Percentiles rank a stretch among this genome's conserved stretches.
Conservation (phyloP, 192 early-diverging fungal species). For the Phycomyces nitens region DNA sequence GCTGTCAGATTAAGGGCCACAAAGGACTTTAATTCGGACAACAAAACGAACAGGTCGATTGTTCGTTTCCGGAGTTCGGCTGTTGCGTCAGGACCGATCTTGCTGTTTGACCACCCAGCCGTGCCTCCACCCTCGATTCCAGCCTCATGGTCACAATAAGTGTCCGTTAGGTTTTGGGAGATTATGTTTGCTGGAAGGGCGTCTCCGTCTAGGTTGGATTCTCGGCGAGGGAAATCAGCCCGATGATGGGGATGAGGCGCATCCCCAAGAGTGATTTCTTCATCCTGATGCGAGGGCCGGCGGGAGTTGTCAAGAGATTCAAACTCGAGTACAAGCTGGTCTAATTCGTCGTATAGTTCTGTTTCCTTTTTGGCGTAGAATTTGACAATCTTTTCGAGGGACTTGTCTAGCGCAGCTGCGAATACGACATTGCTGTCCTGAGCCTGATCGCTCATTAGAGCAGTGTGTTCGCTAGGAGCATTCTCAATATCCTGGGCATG, state of each 20-base stretch:
- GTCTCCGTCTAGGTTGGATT: slow-evolving; percentile 28
- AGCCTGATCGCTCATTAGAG: slow-evolving; percentile 29
- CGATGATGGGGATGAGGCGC: background rate
- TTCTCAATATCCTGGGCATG: slow-evolving; percentile 37
- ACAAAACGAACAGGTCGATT: slow-evolving; percentile 76
- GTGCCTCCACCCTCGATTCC: background rate
- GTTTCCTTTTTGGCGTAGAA: slow-evolving; percentile 86
- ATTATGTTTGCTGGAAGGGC: slow-evolving; percentile 34
- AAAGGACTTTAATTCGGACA: slow-evolving; percentile 85
- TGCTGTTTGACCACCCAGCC: background rate
- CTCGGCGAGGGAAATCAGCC: slow-evolving; percentile 27
- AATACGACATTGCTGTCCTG: slow-evolving; percentile 55
- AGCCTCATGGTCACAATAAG: slow-evolving; percentile 4
- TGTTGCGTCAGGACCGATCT: background rate
- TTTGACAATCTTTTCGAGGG: slow-evolving; percentile 76
- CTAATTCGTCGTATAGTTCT: slow-evolving; percentile 69
- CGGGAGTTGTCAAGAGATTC: slow-evolving; percentile 36
- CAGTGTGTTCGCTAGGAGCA: slow-evolving; percentile 30
- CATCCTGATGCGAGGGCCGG: background rate
- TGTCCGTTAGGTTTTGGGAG: slow-evolving; percentile 28
- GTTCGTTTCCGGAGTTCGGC: slow-evolving; percentile 36
- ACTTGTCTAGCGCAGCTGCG: slow-evolving; percentile 71
- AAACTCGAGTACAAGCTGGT: slow-evolving; percentile 56
- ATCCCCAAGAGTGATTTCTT: slow-evolving; percentile 3
- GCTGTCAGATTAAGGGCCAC: slow-evolving; percentile 88